Evolutionary conservation across 441 rosid genomes (phyloP), one percentile per base, ranked within the genome.

Genomic region (Flueggea neowawraea): DNA sequence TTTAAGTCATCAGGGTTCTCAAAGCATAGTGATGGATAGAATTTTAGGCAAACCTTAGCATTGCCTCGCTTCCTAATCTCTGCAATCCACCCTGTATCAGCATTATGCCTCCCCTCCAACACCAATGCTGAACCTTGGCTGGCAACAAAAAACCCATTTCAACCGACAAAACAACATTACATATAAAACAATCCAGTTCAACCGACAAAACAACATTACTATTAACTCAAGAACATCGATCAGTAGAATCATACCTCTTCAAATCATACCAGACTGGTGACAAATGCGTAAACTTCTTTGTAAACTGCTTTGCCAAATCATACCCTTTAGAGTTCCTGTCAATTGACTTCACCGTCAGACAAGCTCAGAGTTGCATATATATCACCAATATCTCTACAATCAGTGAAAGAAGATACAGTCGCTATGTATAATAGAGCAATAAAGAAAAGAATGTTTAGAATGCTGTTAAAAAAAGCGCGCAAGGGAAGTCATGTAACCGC

Each of bases 201-300:
- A 22, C 4, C 28, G 32, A 12, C 22, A 62, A 14, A 52, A 47
- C 10, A 32, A 7, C 60, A 45, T 10, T 55, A 44, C 13, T 31
- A 43, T 52, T 43, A 28, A 22, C n/a, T 13, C 14, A 55, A 17
- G 55, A 36, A 57, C 44, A 9, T 9, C 13, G 17, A 53, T 11
- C 49, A 39, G 41, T 39, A 22, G 9, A 17, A 10, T 12, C 70
- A 52, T 84, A 91, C 93, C 98, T 91, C 82, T 85, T 95, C 63
- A 91, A 77, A 69, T 89, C 88, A 77, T 95, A 95, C 99, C 96
- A 95, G 10, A 91, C 95, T 17, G 95, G 99, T 11, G 95, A 88
- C 56, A 91, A 75, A 75, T 89, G 91, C 0, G 98, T 91, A 63
- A 91, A 85, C 76, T 87, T 91, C 43, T 90, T 79, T 70, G 84